Evolutionary conservation across 192 early-diverging fungal species (phyloP).

Genomic region (Coemansia sp.): DNA sequence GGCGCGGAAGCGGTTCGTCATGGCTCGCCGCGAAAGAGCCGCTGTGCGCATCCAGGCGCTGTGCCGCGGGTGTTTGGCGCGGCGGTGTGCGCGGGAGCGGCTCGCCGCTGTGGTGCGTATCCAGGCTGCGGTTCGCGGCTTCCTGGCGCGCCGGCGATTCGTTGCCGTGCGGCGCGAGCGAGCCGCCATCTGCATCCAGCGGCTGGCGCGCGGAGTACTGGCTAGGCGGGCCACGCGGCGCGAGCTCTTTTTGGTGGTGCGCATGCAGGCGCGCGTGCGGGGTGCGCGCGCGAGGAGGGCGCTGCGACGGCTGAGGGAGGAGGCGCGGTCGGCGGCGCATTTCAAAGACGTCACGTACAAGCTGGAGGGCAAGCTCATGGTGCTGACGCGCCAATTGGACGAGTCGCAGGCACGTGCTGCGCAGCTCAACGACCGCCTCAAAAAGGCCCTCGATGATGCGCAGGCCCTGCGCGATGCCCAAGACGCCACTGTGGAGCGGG

Average conservation of each 20-base stretch:
- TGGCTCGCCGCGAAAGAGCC: constrained; percentile 64
- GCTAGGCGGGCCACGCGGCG: constrained; percentile 61
- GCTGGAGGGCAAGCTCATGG: constrained; percentile 95
- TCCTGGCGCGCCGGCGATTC: constrained; percentile 58
- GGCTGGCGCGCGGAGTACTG: constrained; percentile 64
- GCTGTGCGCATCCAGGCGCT: constrained; percentile 77
- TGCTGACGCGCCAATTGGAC: constrained; percentile 80
- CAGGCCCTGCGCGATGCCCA: constrained; percentile 15
- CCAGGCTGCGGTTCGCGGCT: constrained; percentile 69
- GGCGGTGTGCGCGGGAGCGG: constrained; percentile 58
- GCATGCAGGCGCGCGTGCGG: constrained; percentile 83
- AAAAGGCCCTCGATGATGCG: constrained; percentile 23
- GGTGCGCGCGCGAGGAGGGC: constrained; percentile 68
- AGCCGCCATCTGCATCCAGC: constrained; percentile 79
- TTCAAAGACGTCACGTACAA: constrained; percentile 93
- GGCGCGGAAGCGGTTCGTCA: constrained; percentile 56
- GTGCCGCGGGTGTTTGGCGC: constrained; percentile 65
- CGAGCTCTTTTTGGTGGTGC: constrained; percentile 59
- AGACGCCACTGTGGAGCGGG: constrained; percentile 3
- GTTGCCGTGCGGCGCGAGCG: constrained; percentile 59
- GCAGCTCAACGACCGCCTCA: constrained; percentile 57
- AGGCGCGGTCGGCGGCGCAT: constrained; percentile 87
- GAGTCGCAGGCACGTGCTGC: constrained; percentile 66
- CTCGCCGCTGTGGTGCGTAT: constrained; percentile 64
- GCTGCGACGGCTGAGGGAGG: constrained; percentile 71